These are phyloP conservation scores for Ceratobasidium theobromae DNA, from an alignment of 1,284 basidiomycete species.

Conservation along the genomic window DNA sequence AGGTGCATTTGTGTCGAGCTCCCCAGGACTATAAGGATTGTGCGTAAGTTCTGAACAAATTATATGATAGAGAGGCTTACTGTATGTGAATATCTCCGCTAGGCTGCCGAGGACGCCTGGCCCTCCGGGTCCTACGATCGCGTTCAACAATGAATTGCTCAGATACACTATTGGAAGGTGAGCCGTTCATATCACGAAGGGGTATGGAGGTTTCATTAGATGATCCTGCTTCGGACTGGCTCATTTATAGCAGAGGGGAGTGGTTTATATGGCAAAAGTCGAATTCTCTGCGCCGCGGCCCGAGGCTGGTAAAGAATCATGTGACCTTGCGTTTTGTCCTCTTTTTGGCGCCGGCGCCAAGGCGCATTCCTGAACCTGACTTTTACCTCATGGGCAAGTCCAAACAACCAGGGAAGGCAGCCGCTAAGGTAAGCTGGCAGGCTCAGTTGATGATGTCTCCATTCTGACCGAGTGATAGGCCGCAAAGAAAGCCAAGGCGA, in stretches of 20 bases:
- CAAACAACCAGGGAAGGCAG: conserved; percentile 49
- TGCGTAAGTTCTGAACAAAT: not conserved
- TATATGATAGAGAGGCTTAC: not conserved
- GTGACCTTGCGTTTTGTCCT: not conserved
- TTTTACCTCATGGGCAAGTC: conserved; percentile 35
- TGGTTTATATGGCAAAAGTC: too few species aligned
- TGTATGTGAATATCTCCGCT: conserved; percentile 1
- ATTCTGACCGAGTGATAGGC: conserved; percentile 48
- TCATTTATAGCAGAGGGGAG: not conserved
- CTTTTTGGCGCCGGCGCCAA: not conserved
- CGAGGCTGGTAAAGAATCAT: not conserved
- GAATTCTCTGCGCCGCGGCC: too few species aligned
- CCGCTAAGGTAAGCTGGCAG: conserved; percentile 40
- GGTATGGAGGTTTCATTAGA: not conserved
- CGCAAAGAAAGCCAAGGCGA: conserved; percentile 70
- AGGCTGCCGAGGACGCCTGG: not conserved
- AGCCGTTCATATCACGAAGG: conserved; percentile 11
- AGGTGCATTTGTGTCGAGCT: conserved; percentile 16
- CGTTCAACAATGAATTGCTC: conserved; percentile 25
- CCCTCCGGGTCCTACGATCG: not conserved
- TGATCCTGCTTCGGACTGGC: conserved; percentile 16
- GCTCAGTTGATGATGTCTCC: not conserved
- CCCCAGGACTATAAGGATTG: not conserved
- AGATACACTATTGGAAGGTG: conserved; percentile 4
- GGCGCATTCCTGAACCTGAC: not conserved